Conservation (phyloP, 108 stramenopile genomes). For the Hondaea fermentalgiana region DNA sequence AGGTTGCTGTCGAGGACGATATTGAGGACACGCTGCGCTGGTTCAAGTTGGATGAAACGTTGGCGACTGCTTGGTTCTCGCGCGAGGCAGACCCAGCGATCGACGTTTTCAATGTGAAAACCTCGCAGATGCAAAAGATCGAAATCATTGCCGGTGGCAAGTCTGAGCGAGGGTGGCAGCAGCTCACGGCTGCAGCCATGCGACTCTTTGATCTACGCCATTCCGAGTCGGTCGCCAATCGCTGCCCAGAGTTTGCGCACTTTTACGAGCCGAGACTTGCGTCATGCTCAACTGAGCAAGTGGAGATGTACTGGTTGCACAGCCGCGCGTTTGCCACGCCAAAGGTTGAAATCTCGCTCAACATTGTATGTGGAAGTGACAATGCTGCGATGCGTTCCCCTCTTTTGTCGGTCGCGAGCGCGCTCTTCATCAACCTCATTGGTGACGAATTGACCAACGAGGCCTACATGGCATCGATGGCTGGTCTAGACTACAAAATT, state of each 20-base stretch:
- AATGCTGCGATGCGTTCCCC: not conserved
- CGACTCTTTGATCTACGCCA: not conserved
- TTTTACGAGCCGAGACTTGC: not conserved
- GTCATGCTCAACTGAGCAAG: not conserved
- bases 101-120: not conserved
- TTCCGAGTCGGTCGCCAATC: not conserved
- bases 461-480: constrained; percentile 5
- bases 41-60: not conserved
- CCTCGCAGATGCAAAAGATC: not conserved
- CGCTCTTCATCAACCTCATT: not conserved
- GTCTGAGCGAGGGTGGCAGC: not conserved
- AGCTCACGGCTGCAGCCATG: not conserved
- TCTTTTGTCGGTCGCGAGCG: not conserved
- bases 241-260: not conserved
- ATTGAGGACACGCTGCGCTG: not conserved
- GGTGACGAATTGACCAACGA: not conserved
- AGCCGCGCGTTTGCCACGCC: not conserved
- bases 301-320: not conserved
- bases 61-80: not conserved
- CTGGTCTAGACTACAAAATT: not conserved
- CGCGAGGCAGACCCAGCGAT: not conserved
- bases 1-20: not conserved
- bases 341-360: not conserved
- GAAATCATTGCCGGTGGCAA: not conserved
- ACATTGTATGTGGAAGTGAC: not conserved